Base-by-base conservation (phyloP, 257 asterid species). In the Penstemon davidsonii region DNA sequence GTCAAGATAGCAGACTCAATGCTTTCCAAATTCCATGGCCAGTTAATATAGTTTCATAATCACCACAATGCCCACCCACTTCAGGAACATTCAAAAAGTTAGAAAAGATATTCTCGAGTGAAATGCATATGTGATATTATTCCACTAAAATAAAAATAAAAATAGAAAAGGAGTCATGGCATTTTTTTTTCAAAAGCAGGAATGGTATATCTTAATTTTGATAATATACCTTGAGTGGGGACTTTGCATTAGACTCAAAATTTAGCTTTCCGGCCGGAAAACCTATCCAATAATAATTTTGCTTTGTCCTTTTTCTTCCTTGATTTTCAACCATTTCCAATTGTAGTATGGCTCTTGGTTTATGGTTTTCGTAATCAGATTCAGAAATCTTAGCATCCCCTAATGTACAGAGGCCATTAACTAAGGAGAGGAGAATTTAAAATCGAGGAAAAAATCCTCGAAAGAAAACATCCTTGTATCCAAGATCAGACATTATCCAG, bases 401-500 rank as follows among this genome's bases (percentile, higher is more conserved):
- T 25, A 53, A 45, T 13, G 19, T 25, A 13, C 37, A 53, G 39
- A 33, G 18, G 61, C 55, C 3, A 25, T 43, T 6, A 6, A 11
- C 12, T 8, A 15, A 39, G 43, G 37, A 38, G 13, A 46, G n/a
- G 52, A 13, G 19, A 19, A 25, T 25, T 25, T 19, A 41, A 13
- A 51, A 8, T 12, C 7, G 6, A 18, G 3, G 25, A 51, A 51
- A 50, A 25, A 25, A 25, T 25, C 33, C n/a, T 51, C 41, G 50
- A 74, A 51, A 67, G 18, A 8, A n/a, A 59, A 13, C 74, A 67
- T 9, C 58, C 47, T 53, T 53, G 33, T 3, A 47, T 25, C 15
- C 42, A 10, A 40, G 50, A 55, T 63, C 11, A 18, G 47, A 57
- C 53, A 71, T 10, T 7, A 25, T 25, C 33, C 33, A 25, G 33